phyloP scores from a whole-genome alignment of 345 rosid genomes.

The Eucalyptus decipiens region DNA sequence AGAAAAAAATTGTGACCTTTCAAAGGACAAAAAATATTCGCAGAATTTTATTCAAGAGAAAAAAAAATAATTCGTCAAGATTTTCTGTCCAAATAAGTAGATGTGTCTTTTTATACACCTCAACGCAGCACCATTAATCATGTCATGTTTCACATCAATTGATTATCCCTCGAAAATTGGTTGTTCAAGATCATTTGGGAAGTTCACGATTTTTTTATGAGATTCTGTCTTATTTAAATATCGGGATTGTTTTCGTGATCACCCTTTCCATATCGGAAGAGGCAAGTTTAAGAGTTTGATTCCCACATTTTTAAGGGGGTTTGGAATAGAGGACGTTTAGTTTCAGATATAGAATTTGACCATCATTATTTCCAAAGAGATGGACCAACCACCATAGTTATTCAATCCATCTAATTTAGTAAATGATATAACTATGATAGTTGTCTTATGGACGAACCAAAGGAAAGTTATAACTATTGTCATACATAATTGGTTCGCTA shows the following conservation, averaged over 20 bases:
- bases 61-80: too few species aligned
- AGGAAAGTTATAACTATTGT: background rate
- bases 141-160: background rate
- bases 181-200: too few species aligned
- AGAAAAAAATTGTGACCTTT: too few species aligned
- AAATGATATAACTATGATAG: background rate
- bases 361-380: too few species aligned
- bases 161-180: background rate
- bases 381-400: background rate
- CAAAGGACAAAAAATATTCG: too few species aligned
- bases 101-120: background rate
- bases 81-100: too few species aligned
- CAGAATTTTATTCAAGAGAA: too few species aligned
- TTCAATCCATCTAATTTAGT: background rate
- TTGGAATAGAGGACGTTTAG: accelerated
- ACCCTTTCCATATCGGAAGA: accelerated
- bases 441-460: background rate
- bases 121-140: accelerated
- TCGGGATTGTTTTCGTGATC: accelerated
- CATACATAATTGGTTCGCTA: background rate
- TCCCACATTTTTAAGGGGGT: accelerated
- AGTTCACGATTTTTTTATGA: background rate
- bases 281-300: too few species aligned
- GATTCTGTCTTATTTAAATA: background rate
- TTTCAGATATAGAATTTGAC: accelerated